Percentiles rank a stretch among this genome's conserved stretches.
These are phyloP conservation scores for Cercis canadensis DNA, from an alignment of 306 rosid genomes.

Conservation along the genomic window DNA sequence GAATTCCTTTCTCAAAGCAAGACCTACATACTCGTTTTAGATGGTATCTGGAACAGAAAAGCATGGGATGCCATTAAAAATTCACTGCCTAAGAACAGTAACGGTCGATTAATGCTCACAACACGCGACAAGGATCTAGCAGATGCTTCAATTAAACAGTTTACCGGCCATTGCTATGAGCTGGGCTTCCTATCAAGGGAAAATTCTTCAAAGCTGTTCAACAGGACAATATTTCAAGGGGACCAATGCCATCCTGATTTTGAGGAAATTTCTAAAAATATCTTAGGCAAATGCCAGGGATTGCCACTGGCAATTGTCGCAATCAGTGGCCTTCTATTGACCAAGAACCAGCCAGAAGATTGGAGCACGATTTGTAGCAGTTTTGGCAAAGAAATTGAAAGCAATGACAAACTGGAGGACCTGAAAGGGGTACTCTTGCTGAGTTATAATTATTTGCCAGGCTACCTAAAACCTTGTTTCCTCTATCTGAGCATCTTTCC, in stretches of 20 bases:
- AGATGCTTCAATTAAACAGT: conserved; percentile 32
- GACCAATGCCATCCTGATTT: conserved; percentile 51
- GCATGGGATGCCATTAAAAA: conserved; percentile 62
- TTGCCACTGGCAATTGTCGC: conserved; percentile 77
- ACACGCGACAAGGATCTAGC: conserved; percentile 54
- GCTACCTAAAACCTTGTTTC: conserved; percentile 50
- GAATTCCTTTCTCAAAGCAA: conserved; percentile 43
- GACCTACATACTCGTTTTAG: conserved; percentile 61
- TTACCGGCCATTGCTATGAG: conserved; percentile 37
- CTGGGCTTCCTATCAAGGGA: conserved; percentile 45
- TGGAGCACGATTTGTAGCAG: conserved; percentile 48
- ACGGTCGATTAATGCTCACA: conserved; percentile 59
- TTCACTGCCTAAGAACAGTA: conserved; percentile 51
- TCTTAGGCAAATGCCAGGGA: conserved; percentile 60
- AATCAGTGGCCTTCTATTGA: conserved; percentile 53
- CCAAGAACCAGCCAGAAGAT: conserved; percentile 55
- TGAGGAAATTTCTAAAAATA: conserved; percentile 34
- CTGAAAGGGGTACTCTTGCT: conserved; percentile 47
- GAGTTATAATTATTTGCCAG: conserved; percentile 53
- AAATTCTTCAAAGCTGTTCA: conserved; percentile 53
- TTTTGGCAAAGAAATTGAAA: conserved; percentile 51
- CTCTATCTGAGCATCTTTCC: conserved; percentile 56
- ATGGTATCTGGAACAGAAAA: conserved; percentile 51
- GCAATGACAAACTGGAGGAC: conserved; percentile 41
- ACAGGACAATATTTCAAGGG: conserved; percentile 50